These are phyloP conservation scores for Xylaria sp. DNA, from an alignment of 2,329 filamentous ascomycete species.

Conservation along the genomic window DNA sequence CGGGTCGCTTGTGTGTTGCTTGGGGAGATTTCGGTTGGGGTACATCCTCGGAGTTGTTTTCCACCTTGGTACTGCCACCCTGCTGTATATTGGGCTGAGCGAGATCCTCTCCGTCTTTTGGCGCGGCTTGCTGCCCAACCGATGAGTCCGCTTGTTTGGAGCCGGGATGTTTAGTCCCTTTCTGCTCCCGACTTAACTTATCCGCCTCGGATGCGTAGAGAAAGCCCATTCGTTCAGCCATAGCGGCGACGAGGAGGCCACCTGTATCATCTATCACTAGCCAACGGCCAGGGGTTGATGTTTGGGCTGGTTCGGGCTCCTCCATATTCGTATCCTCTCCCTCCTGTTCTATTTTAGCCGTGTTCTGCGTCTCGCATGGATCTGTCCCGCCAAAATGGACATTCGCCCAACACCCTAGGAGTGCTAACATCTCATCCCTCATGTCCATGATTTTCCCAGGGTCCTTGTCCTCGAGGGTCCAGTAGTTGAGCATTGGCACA, in stretches of 20 bases:
- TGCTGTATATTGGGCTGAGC: neutral
- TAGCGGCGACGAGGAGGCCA: slow-evolving; percentile 81
- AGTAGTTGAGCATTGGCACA: slow-evolving; percentile 78
- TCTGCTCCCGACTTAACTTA: slow-evolving; percentile 11
- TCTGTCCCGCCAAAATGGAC: slow-evolving; percentile 74
- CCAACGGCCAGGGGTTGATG: slow-evolving; percentile 68
- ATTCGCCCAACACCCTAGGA: slow-evolving; percentile 91
- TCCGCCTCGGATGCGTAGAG: slow-evolving; percentile 62
- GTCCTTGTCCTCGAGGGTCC: slow-evolving; percentile 83
- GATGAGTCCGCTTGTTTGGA: slow-evolving; percentile 10
- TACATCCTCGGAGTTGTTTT: slow-evolving; percentile 14
- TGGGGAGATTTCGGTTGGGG: slow-evolving; percentile 31
- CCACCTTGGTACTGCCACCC: neutral
- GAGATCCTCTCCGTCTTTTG: slow-evolving; percentile 13
- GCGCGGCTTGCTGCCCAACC: neutral
- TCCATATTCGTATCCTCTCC: slow-evolving; percentile 43
- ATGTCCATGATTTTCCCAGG: slow-evolving; percentile 84
- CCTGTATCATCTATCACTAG: slow-evolving; percentile 88
- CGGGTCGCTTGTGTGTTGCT: slow-evolving; percentile 27
- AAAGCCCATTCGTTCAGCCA: slow-evolving; percentile 91
- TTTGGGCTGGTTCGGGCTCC: slow-evolving; percentile 36
- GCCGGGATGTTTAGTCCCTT: slow-evolving; percentile 13
- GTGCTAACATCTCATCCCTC: slow-evolving; percentile 81
- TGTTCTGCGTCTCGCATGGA: slow-evolving; percentile 42
- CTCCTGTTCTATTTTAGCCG: slow-evolving; percentile 36